Base-by-base conservation (phyloP, 306 rosid species). In the Hippophae rhamnoides region DNA sequence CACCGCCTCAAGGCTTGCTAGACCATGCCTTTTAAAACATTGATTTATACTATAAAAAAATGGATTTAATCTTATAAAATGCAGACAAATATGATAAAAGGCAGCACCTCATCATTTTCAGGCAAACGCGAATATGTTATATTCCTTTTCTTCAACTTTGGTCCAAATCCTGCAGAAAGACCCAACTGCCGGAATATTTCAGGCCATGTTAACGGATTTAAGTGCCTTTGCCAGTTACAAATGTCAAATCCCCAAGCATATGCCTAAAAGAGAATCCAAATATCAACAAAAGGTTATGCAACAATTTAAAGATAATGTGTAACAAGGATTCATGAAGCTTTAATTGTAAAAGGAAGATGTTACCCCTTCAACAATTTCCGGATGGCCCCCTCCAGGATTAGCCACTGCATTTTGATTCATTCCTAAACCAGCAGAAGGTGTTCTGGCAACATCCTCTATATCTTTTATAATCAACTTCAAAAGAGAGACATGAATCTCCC, bases 201-300 rank as follows among this genome's bases (percentile, higher is more conserved):
- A 53, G 95, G 95, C 99, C 99, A 92, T 50, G 99, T 92, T 70
- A 84, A 77, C 43, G 87, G 88, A 79, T 85, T 88, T 68, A 92
- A 73, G 81, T 85, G 95, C 79, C 75, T 76, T 80, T 92, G 96
- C 99, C 99, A 93, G 69, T 85, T 88, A 57, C 90, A 74, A 69
- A 93, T 93, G 72, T 93, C 99, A 86, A 88, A 88, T 53, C 99
- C 99, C 99, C 99, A 93, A 13, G 94, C 82, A 72, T 89, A 86
- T 52, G 97, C 97, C 97, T 89, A 58, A 72, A 56, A 69, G 25
- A 54, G 57, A 60, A 62, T 74, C 43, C 51, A 31, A 63, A 54
- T 58, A 60, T 65, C 41, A 63, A 42, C 59, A 60, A 58, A 61
- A 47, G 12, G 65, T 63, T 49, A 12, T 26, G 58, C 65, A 61